Base-by-base conservation (phyloP, 176 grass and related monocot genomes). In the Neostapfia colusana region DNA sequence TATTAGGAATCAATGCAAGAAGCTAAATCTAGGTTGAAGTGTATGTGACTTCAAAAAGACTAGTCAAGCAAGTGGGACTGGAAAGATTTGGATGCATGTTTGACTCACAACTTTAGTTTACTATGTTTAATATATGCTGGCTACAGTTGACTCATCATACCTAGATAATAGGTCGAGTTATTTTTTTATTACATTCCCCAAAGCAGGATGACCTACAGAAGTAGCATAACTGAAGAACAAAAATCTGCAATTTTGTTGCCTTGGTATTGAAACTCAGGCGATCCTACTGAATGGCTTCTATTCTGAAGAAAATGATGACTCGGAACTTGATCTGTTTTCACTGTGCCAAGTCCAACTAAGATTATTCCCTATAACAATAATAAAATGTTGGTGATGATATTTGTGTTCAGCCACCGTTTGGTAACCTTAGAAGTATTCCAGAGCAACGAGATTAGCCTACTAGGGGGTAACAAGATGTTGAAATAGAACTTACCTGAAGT, bases 401-500 rank as follows among this genome's bases (percentile, higher is more conserved):
- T 34, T 80, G 3, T 16, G 10, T 26, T 54, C 4, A 20, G 1
- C 3, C 39, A 49, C 24, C 13, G 1, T 65, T 27, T 56, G 40
- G 8, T 26, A 74, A 18, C 14, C 21, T 55, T 56, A 56, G 13
- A 6, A 72, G 48, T 27, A 9, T 45, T 57, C 9, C 12, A 15
- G 6, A 78, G n/a, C 36, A 54, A 65, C 37, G n/a, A 84, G 61
- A 67, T 35, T 60, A 44, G 46, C 12, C 7, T 27, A 3, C 60
- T 27, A 53, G n/a, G 31, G 34, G 37, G 25, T 26, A 14, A 53
- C 20, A 50, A 72, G 12, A 26, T 36, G 17, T 26, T 62, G 76
- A 80, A 49, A 58, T 65, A 83, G 69, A 78, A 55, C 91, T 94
- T 88, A 80, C 95, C 92, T 99, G 95, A 34, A 88, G 70, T 15